Conservation (phyloP, 495 filamentous ascomycete genomes). For the Hypoxylon perforatum region DNA sequence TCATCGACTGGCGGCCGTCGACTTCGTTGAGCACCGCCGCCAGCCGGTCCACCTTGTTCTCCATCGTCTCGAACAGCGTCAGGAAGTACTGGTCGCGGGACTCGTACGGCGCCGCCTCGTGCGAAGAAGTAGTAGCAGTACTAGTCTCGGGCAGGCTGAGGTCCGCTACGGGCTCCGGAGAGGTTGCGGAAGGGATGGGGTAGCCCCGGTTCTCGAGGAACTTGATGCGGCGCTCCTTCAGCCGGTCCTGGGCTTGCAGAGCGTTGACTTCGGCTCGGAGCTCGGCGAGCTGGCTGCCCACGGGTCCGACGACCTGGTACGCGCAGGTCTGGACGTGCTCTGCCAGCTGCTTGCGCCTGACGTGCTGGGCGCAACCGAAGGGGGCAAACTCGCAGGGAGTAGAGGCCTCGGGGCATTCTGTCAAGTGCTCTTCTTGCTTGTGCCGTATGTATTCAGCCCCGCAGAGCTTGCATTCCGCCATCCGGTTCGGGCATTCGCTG, state of each 20-base stretch:
- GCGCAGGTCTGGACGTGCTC: conserved; percentile 43
- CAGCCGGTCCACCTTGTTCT: conserved; percentile 57
- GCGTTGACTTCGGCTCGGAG: conserved; percentile 47
- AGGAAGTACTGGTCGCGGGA: conserved; percentile 55
- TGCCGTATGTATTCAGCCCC: conserved; percentile 49
- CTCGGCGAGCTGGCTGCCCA: conserved; percentile 48
- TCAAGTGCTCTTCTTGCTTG: conserved; percentile 52
- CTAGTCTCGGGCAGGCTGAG: conserved; percentile 37
- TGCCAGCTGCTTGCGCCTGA: conserved; percentile 40
- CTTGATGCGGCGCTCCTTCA: conserved; percentile 55
- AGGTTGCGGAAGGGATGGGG: conserved; percentile 24
- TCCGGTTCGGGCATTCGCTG: conserved; percentile 47
- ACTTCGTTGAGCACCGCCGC: conserved; percentile 57
- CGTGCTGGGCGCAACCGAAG: conserved; percentile 50
- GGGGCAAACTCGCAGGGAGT: conserved; percentile 54
- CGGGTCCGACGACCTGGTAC: conserved; percentile 49
- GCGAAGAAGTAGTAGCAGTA: conserved; percentile 19
- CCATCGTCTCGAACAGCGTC: conserved; percentile 61
- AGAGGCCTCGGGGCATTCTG: conserved; percentile 53
- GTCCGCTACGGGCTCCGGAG: conserved; percentile 32
- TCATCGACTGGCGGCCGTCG: conserved; percentile 59
- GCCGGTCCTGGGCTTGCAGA: conserved; percentile 47
- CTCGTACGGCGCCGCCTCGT: conserved; percentile 45
- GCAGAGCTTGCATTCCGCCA: conserved; percentile 54
- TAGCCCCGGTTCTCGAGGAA: conserved; percentile 51